Base-by-base conservation (phyloP, 2,329 filamentous ascomycete genomes). In the Penicillium capsulatum region DNA sequence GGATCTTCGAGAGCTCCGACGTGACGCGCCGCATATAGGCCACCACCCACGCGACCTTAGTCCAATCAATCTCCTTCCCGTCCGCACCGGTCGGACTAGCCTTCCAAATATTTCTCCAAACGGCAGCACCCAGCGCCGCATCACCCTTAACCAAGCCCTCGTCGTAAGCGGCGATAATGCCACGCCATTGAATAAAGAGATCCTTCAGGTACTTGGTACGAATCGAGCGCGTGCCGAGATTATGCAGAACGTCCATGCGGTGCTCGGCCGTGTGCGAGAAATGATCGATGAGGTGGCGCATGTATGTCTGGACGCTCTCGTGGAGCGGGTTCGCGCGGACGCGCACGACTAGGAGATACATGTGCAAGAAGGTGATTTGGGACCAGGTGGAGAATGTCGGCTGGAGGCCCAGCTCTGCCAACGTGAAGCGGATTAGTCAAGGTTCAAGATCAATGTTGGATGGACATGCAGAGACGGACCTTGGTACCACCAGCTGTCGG, bases 361-460 rank as follows among this genome's bases (percentile, higher is more conserved):
- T 85, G 72, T 98, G 91, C 42, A 98, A 77, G 75, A 95, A 94
- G 24, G 90, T 92, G 31, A 97, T 83, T 67, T 97, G 90, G 14
- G 89, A 86, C 92, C 92, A 98, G 40, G 86, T 91, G 61, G 83
- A 90, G 67, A 98, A 98, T 0, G 89, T 97, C 1, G 89, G 86
- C 20, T 78, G 75, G 13, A 98, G 79, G 17, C 79, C 79, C 48
- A 95, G 79, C 36, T 83, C 87, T 94, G 15, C 6, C 24, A 7
- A 39, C 3, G 8, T 10, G 10, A n/a, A 7, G 6, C n/a, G n/a
- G n/a, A n/a, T n/a, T n/a, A n/a, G n/a, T n/a, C n/a, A n/a, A n/a
- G n/a, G n/a, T n/a, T n/a, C n/a, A n/a, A n/a, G n/a, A n/a, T n/a
- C n/a, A n/a, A n/a, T n/a, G n/a, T n/a, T n/a, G n/a, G n/a, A n/a